Base-by-base conservation (phyloP, 192 early-diverging fungal genomes). In the Podila verticillata region DNA sequence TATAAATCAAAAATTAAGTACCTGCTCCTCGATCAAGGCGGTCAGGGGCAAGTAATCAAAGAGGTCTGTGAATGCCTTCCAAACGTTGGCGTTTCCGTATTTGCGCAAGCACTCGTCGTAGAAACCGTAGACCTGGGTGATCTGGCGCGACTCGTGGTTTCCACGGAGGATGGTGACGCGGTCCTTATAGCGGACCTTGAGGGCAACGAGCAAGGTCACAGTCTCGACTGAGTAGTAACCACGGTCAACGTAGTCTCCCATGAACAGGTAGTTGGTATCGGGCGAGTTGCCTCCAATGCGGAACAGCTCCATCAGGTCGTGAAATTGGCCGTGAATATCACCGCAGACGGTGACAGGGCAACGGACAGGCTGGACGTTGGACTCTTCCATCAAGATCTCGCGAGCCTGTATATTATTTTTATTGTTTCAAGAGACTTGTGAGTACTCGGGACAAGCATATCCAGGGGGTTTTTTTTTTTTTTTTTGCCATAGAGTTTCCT, bases 281-380 rank as follows among this genome's bases (percentile, higher is more conserved):
- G 98, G 97, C 49, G 94, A 94, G 68, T 97, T 92, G 74, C 98
- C 98, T 60, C 98, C 97, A 68, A 98, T 97, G 65, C 92, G 92
- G 85, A 99, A 97, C 29, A 99, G 92, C 85, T 98, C 97, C 74
- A 97, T 93, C 56, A 99, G 87, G 81, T 98, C 98, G 80, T 96
- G 95, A 79, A 98, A 98, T 84, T 99, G 98, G n/a, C 98, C 98
- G 75, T 99, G 98, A 54, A 99, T 96, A 83, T 99, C 98, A 63
- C 97, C 98, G 83, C 96, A 97, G 54, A 99, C 96, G 57, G 96
- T 99, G 32, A 99, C 97, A n/a, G 98, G 98, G 66, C 96, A 92
- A 63, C 92, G 88, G n/a, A 99, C 97, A 29, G 96, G 97, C 82
- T 98, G 97, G 56, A 99, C 96, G 83, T 99, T 99, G 47, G 93